A percentile compares a stretch with the other conserved stretches of the same genome.
phyloP scores from a whole-genome alignment of 441 rosid species.

The Populus hybrid region DNA sequence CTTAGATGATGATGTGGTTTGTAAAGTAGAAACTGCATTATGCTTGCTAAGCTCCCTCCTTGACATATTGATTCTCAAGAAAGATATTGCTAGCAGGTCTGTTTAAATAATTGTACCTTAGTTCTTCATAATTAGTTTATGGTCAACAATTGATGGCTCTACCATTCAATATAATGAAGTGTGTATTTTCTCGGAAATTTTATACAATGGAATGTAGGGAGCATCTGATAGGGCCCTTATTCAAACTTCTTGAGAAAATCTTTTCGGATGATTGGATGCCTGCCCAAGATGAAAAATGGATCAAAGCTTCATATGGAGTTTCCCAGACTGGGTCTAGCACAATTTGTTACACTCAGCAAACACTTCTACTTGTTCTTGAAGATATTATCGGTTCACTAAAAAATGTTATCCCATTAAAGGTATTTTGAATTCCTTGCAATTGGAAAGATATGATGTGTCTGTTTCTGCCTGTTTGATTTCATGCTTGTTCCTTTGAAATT shows the following conservation, averaged over 20 bases:
- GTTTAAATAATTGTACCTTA: slow-evolving; percentile 13
- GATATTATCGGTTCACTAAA: slow-evolving; percentile 54
- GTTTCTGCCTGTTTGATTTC: neutral
- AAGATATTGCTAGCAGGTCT: slow-evolving; percentile 79
- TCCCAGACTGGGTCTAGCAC: slow-evolving; percentile 36
- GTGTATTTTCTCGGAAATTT: slow-evolving; percentile 7
- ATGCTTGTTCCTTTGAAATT: slow-evolving; percentile 12
- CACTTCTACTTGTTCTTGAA: slow-evolving; percentile 64
- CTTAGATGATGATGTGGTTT: slow-evolving; percentile 25
- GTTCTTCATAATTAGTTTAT: neutral
- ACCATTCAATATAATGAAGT: slow-evolving; percentile 1
- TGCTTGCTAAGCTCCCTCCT: slow-evolving; percentile 69
- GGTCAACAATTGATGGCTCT: slow-evolving; percentile 5
- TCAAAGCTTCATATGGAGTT: slow-evolving; percentile 44
- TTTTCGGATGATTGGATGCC: slow-evolving; percentile 54
- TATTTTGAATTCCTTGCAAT: slow-evolving; percentile 27
- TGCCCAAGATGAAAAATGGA: slow-evolving; percentile 31
- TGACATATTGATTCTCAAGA: slow-evolving; percentile 77
- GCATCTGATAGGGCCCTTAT: slow-evolving; percentile 68
- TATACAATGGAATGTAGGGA: slow-evolving; percentile 48
- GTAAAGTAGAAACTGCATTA: slow-evolving; percentile 46
- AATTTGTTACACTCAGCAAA: slow-evolving; percentile 56
- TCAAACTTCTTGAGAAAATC: slow-evolving; percentile 62
- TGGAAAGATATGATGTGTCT: slow-evolving; percentile 9
- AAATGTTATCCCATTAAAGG: slow-evolving; percentile 46